Percentiles rank a stretch among this genome's conserved stretches.
phyloP scores from a whole-genome alignment of 2,329 filamentous ascomycete species.

The Xylariaceae sp. region DNA sequence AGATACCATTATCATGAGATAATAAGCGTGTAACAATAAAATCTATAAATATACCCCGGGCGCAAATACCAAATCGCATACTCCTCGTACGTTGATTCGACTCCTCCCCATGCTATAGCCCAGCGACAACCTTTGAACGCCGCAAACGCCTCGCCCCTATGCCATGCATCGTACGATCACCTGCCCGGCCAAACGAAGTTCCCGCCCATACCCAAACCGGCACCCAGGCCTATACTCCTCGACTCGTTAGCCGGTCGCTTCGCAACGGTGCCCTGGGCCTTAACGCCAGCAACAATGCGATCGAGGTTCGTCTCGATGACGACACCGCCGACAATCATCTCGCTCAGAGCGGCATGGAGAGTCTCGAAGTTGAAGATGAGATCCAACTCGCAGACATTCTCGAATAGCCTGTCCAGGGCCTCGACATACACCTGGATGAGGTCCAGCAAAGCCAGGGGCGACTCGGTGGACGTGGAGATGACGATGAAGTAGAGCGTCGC shows the following conservation, averaged over 20 bases:
- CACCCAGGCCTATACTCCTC: conserved; percentile 41
- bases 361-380: conserved; percentile 99
- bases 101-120: not conserved
- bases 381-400: conserved; percentile 97
- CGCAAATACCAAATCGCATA: conserved; percentile 9
- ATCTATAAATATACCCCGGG: conserved; percentile 10
- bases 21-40: conserved; percentile 13
- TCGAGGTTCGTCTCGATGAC: conserved; percentile 90
- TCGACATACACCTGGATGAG: conserved; percentile 98
- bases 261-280: conserved; percentile 67
- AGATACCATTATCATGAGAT: conserved; percentile 21
- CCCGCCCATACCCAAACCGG: conserved; percentile 51
- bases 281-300: conserved; percentile 80
- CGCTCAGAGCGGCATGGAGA: conserved; percentile 79
- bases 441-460: conserved; percentile 89
- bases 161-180: conserved; percentile 19
- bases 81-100: conserved; percentile 12
- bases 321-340: conserved; percentile 94
- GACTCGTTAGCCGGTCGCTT: conserved; percentile 74
- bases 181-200: conserved; percentile 52
- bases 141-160: conserved; percentile 8
- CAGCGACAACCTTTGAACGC: conserved; percentile 19
- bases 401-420: conserved; percentile 87
- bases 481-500: conserved; percentile 98
- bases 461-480: conserved; percentile 94